A percentile compares a stretch with the other conserved stretches of the same genome.
These are phyloP conservation scores for Crassisporium funariophilum DNA, from an alignment of 768 basidiomycete genomes.

Conservation along the genomic window DNA sequence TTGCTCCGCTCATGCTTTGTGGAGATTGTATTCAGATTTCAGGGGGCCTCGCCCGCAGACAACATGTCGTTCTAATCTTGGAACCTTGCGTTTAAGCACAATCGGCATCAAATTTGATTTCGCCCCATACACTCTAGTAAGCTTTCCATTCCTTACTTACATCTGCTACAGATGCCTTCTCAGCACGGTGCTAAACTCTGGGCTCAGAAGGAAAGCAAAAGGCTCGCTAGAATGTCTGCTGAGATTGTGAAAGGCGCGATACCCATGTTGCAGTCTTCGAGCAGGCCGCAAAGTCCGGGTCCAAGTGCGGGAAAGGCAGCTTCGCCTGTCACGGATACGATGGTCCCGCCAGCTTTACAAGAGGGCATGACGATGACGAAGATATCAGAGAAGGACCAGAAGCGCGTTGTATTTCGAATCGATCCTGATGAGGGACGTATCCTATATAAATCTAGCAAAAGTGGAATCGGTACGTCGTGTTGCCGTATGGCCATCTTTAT, in stretches of 20 bases:
- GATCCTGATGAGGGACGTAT: slow-evolving; percentile 80
- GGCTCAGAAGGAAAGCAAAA: slow-evolving; percentile 27
- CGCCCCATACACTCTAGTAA: too few species aligned
- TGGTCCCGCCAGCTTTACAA: slow-evolving; percentile 53
- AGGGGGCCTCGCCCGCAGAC: too few species aligned
- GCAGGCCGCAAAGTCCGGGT: slow-evolving; percentile 1
- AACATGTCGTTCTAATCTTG: not conserved
- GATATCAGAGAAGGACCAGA: slow-evolving; percentile 73
- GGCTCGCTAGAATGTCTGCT: slow-evolving; percentile 27
- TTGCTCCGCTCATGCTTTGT: not conserved
- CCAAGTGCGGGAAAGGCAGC: slow-evolving; percentile 8
- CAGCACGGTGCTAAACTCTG: slow-evolving; percentile 28
- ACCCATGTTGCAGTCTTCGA: slow-evolving; percentile 2
- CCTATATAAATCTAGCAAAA: slow-evolving; percentile 67
- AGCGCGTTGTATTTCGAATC: slow-evolving; percentile 65
- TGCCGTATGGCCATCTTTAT: slow-evolving; percentile 1
- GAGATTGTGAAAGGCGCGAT: slow-evolving; percentile 25
- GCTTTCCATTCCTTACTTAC: not conserved
- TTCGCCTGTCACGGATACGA: slow-evolving; percentile 31
- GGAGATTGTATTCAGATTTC: not conserved
- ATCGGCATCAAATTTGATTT: too few species aligned
- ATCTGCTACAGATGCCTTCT: slow-evolving; percentile 20
- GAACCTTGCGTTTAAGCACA: not conserved
- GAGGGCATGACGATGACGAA: slow-evolving; percentile 77
- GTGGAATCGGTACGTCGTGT: slow-evolving; percentile 52